These are phyloP conservation scores for Tolypocladium nubicola DNA, from an alignment of 2,329 filamentous ascomycete species.

Conservation along the genomic window DNA sequence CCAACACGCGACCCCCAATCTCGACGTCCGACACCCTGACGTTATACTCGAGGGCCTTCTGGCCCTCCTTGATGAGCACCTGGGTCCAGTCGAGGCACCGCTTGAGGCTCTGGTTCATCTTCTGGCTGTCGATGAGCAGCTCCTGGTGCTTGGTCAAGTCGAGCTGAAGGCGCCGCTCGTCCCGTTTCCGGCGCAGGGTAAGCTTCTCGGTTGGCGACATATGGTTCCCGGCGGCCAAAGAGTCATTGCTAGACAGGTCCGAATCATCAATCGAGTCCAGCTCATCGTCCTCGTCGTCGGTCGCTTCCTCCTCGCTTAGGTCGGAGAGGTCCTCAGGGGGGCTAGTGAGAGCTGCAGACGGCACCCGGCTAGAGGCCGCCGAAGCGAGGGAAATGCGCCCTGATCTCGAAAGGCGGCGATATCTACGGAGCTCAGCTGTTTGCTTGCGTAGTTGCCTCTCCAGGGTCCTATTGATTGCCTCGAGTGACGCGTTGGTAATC, in stretches of 20 bases:
- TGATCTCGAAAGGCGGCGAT: conserved; percentile 72
- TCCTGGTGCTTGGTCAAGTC: conserved; percentile 86
- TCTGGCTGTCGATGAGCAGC: conserved; percentile 79
- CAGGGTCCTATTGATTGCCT: conserved; percentile 88
- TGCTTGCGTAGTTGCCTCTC: conserved; percentile 90
- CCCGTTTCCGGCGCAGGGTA: conserved; percentile 47
- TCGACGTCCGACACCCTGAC: conserved; percentile 71
- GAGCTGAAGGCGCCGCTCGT: conserved; percentile 73
- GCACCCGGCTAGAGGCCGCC: conserved; percentile 32
- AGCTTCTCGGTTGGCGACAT: conserved; percentile 28
- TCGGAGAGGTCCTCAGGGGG: conserved; percentile 36
- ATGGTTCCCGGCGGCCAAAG: conserved; percentile 17
- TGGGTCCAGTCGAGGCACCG: conserved; percentile 85
- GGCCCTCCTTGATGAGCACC: conserved; percentile 78
- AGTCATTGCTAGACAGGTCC: conserved; percentile 31
- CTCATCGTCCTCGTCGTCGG: conserved; percentile 31
- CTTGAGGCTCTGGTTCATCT: conserved; percentile 90
- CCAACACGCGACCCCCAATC: conserved; percentile 70
- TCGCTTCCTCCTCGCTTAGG: conserved; percentile 32
- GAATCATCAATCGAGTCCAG: conserved; percentile 43
- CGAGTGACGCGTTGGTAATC: conserved; percentile 88
- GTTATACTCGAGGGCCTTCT: conserved; percentile 74
- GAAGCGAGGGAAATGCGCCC: conserved; percentile 58
- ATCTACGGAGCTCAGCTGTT: conserved; percentile 76
- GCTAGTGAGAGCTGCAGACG: conserved; percentile 31